Evolutionary conservation across 495 filamentous ascomycete genomes (phyloP).

Genomic region (Xylaria telfairii): DNA sequence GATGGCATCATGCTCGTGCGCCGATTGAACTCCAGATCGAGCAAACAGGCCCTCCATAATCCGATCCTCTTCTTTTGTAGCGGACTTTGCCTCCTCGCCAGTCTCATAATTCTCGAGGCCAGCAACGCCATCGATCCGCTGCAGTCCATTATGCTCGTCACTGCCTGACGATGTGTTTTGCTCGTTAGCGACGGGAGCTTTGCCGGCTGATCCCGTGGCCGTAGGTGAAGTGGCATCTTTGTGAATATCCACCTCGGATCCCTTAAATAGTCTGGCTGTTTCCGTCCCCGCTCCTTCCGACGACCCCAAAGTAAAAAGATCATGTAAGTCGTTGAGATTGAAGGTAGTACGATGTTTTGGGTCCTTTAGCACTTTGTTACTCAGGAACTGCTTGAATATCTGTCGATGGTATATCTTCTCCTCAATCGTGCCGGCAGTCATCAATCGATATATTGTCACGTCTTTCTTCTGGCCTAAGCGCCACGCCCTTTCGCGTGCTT

Average conservation of each 20-base stretch:
- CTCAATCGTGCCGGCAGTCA: conserved; percentile 97
- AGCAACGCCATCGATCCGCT: conserved; percentile 47
- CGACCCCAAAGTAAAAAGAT: conserved; percentile 82
- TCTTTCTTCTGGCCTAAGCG: conserved; percentile 91
- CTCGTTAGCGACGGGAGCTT: not conserved
- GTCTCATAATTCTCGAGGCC: conserved; percentile 46
- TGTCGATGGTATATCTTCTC: conserved; percentile 99
- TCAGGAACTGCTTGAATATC: conserved; percentile 95
- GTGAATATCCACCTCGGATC: conserved; percentile 74
- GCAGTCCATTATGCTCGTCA: conserved; percentile 36
- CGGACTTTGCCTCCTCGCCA: conserved; percentile 39
- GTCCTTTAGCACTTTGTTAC: conserved; percentile 91
- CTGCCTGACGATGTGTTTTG: conserved; percentile 45
- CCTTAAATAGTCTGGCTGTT: conserved; percentile 77
- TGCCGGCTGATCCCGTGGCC: conserved; percentile 10
- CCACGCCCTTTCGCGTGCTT: conserved; percentile 97
- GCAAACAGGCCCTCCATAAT: conserved; percentile 89
- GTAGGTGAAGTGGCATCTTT: conserved; percentile 34
- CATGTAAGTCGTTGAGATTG: conserved; percentile 82
- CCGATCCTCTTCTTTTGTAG: conserved; percentile 60
- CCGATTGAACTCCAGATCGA: conserved; percentile 79
- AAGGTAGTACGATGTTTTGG: conserved; percentile 89
- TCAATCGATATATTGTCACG: conserved; percentile 90
- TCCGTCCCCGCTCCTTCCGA: conserved; percentile 75
- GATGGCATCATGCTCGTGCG: conserved; percentile 88